These are phyloP conservation scores for Irpex rosettiformis DNA, from an alignment of 1,284 basidiomycete genomes.

Conservation along the genomic window DNA sequence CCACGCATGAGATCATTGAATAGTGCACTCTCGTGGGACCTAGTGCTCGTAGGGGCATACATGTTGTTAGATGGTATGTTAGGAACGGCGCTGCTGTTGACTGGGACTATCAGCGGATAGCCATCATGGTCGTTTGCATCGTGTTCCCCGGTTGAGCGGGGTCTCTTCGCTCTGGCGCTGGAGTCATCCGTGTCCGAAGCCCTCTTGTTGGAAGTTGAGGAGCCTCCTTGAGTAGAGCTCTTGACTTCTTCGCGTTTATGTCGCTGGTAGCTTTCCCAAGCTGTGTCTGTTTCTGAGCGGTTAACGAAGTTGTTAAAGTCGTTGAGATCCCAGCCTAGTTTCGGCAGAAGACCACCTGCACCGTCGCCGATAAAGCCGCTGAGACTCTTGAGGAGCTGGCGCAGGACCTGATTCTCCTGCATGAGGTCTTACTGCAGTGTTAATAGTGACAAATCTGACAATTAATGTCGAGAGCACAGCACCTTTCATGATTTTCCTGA, in stretches of 20 bases:
- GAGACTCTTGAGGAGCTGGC: constrained; percentile 72
- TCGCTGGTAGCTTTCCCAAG: constrained; percentile 81
- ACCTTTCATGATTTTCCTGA: constrained; percentile 81
- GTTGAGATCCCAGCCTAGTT: constrained; percentile 72
- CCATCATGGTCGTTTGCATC: constrained; percentile 36
- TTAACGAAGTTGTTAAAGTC: constrained; percentile 81
- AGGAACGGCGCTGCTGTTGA: constrained; percentile 37
- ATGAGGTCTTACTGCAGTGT: constrained; percentile 60
- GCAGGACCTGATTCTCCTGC: constrained; percentile 82
- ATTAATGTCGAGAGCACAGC: constrained; percentile 14
- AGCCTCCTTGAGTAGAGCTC: constrained; percentile 13
- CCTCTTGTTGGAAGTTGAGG: constrained; percentile 33
- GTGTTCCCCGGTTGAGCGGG: constrained; percentile 38
- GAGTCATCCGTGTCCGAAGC: constrained; percentile 47
- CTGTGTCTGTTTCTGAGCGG: constrained; percentile 86
- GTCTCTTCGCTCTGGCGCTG: constrained; percentile 45
- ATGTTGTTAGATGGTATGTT: constrained; percentile 34
- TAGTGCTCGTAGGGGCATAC: constrained; percentile 26
- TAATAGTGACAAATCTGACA: constrained; percentile 9
- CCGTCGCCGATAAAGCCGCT: constrained; percentile 85
- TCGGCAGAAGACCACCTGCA: constrained; percentile 69
- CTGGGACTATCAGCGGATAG: constrained; percentile 54
- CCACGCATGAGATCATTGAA: constrained; percentile 63
- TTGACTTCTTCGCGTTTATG: constrained; percentile 43
- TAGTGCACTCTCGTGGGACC: constrained; percentile 40